phyloP scores from a whole-genome alignment of 2,329 filamentous ascomycete species.

The Sporothrix curviconia region DNA sequence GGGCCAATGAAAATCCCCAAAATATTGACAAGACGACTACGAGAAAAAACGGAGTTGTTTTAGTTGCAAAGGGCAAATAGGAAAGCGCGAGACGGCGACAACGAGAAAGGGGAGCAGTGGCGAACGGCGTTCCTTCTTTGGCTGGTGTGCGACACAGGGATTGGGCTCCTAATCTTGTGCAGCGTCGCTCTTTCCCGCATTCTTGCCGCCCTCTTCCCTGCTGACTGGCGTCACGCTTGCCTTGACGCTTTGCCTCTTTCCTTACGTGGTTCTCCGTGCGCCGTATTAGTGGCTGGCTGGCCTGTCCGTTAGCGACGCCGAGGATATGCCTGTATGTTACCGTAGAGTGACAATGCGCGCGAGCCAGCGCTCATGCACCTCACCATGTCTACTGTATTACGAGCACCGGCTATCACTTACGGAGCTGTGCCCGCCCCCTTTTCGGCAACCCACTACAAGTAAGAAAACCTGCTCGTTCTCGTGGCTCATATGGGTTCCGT shows the following conservation, averaged over 20 bases:
- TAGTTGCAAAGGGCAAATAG: too few relatives aligned
- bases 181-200: background rate
- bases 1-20: background rate
- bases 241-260: too few relatives aligned
- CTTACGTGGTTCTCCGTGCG: too few relatives aligned
- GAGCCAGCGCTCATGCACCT: background rate
- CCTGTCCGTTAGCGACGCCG: background rate
- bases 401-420: background rate
- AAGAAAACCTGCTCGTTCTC: too few relatives aligned
- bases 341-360: background rate
- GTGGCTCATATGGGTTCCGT: too few relatives aligned
- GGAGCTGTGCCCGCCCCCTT: background rate
- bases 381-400: background rate
- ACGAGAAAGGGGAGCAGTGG: background rate
- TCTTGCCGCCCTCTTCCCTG: too few relatives aligned
- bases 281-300: too few relatives aligned
- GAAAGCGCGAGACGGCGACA: too few relatives aligned
- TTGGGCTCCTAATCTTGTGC: background rate
- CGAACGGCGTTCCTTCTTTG: constrained; percentile 1
- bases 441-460: too few relatives aligned
- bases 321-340: background rate
- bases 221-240: background rate
- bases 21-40: background rate
- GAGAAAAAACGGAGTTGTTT: background rate
- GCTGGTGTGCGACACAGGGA: background rate